Evolutionary conservation across 75 land plant species (phyloP), one percentile per base, ranked within the genome.

Genomic region (Gnetum montanum): DNA sequence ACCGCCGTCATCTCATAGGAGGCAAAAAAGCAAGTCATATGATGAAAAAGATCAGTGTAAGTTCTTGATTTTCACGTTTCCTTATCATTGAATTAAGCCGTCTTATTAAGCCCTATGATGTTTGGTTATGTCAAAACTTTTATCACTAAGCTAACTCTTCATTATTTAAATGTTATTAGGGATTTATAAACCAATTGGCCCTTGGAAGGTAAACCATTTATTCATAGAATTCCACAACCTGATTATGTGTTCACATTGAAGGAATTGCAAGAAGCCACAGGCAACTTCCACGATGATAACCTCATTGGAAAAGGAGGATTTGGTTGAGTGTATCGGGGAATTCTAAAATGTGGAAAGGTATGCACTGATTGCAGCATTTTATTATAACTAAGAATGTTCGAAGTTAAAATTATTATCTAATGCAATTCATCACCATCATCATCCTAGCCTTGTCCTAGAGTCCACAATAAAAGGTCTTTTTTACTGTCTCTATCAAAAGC

Each of bases 301-400:
- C 68, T 88, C 30, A 68, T 93, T 23, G 98, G 98, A 0, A 86
- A 82, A 41, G 98, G 96, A 41, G 98, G 98, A 4, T 93, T 93
- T 60, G 98, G 98, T 1, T 63, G 69, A 22, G 94, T 93, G 11
- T 88, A 89, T 57, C 82, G 67, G 50, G 95, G 96, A 55, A 76
- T 64, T 48, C 67, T 90, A 25, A 74, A 66, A 56, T 43, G 64
- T 31, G 94, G 97, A 58, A 88, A 88, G 85, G 85, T 80, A 53
- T 61, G 64, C 49, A 40, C 43, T 15, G 16, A 18, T 22, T 26
- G 4, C 12, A 41, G 25, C 13, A n/a, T 0, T 25, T 16, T 18
- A 3, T 31, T 53, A n/a, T 53, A n/a, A n/a, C 4, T n/a, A 53
- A 20, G 19, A 30, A 36, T 10, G 18, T 20, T 33, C 0, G 3